Evolutionary conservation across 805 yeast species (phyloP).

Genomic region (Saccharomycopsis javanensis): DNA sequence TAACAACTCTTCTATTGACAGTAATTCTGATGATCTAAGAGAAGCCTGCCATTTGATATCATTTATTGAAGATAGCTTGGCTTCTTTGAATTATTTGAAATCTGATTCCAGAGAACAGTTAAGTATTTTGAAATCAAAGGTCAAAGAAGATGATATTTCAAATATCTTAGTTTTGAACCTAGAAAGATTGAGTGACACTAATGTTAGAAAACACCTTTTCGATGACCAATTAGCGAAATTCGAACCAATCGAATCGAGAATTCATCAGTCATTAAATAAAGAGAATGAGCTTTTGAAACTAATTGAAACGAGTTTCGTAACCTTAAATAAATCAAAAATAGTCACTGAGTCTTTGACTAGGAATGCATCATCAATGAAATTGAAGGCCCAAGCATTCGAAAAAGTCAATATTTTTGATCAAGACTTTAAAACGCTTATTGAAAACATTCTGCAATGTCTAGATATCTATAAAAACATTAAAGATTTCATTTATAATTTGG

Average conservation of each 20-base stretch:
- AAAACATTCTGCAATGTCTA: neutral
- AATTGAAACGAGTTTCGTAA: conserved; percentile 36
- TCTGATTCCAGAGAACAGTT: conserved; percentile 54
- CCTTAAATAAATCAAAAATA: conserved; percentile 38
- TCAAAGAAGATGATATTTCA: conserved; percentile 79
- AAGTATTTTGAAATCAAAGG: conserved; percentile 54
- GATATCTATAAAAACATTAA: conserved; percentile 36
- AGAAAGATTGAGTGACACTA: neutral
- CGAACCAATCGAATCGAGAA: conserved; percentile 52
- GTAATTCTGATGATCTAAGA: conserved; percentile 22
- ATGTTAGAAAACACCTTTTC: conserved; percentile 34
- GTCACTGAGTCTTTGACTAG: conserved; percentile 36
- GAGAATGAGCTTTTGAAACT: conserved; percentile 43
- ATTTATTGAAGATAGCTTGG: conserved; percentile 45
- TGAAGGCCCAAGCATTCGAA: conserved; percentile 27
- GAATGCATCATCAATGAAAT: conserved; percentile 29
- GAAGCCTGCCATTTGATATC: conserved; percentile 32
- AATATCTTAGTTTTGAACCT: conserved; percentile 54
- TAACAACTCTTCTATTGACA: conserved; percentile 43
- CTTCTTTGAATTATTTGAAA: conserved; percentile 52
- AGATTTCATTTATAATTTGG: conserved; percentile 22
- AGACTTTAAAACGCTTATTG: conserved; percentile 43
- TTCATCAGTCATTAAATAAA: conserved; percentile 57
- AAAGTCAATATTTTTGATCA: conserved; percentile 34
- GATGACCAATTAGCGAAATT: conserved; percentile 63